These are phyloP conservation scores for Paraconiothyrium brasiliense DNA, from an alignment of 2,329 filamentous ascomycete genomes.

Conservation along the genomic window DNA sequence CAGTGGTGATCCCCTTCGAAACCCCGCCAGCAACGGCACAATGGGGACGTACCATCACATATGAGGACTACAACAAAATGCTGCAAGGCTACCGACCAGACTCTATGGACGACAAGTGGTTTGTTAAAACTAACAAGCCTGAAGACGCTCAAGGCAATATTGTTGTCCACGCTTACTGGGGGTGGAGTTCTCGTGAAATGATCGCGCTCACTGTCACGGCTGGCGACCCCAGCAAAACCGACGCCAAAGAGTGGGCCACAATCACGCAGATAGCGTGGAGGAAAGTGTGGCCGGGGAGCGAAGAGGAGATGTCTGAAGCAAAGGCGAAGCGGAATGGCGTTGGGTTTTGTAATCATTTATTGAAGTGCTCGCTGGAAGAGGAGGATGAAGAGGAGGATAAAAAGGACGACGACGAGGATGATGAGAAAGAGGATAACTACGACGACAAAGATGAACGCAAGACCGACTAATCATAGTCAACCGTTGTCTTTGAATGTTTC, in stretches of 20 bases:
- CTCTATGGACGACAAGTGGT: conserved; percentile 22
- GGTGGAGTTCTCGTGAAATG: conserved; percentile 17
- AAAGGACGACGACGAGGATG: conserved; percentile 3
- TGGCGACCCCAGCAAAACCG: conserved; percentile 22
- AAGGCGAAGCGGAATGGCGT: conserved; percentile 23
- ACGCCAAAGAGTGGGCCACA: conserved; percentile 25
- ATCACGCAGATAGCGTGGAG: conserved; percentile 26
- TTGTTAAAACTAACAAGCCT: conserved; percentile 17
- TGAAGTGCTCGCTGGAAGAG: conserved; percentile 21
- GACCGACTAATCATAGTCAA: conserved; percentile 7
- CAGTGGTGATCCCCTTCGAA: conserved; percentile 19
- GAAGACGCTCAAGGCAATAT: conserved; percentile 16
- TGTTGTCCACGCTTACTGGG: conserved; percentile 19
- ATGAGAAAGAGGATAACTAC: conserved; percentile 9
- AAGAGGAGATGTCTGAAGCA: conserved; percentile 17
- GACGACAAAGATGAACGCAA: conserved; percentile 5
- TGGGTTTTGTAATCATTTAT: conserved; percentile 19
- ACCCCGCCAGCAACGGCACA: conserved; percentile 19
- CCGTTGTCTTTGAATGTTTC: conserved; percentile 5
- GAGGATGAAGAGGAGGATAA: background rate
- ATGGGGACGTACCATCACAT: conserved; percentile 22
- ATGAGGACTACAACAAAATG: conserved; percentile 24
- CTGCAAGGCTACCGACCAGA: conserved; percentile 19
- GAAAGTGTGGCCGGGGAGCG: conserved; percentile 11
- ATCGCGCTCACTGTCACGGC: conserved; percentile 18